These are phyloP conservation scores for Solanum stenotomum DNA, from an alignment of 257 asterid species.

Conservation along the genomic window DNA sequence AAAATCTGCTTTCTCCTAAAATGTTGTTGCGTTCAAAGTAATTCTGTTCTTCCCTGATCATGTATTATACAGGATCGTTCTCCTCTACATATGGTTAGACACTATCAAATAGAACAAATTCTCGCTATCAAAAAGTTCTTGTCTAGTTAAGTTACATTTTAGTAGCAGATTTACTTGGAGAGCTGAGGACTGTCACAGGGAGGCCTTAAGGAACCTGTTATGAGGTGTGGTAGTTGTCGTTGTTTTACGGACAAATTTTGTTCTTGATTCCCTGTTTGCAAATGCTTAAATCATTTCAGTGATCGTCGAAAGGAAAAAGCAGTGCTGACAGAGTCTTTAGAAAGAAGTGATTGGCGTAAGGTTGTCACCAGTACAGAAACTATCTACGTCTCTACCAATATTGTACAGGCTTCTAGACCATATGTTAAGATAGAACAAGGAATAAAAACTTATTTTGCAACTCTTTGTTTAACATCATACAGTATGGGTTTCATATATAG, in stretches of 20 bases:
- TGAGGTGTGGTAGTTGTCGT: neutral
- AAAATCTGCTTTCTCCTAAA: neutral
- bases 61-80: neutral
- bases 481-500: neutral
- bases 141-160: neutral
- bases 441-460: neutral
- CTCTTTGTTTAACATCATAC: neutral
- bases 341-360: neutral
- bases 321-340: neutral
- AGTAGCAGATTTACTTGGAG: neutral
- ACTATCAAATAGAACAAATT: neutral
- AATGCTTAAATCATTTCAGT: neutral
- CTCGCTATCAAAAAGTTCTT: neutral
- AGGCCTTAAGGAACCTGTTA: neutral
- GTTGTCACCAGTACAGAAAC: neutral
- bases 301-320: neutral
- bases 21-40: neutral
- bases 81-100: neutral
- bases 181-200: neutral
- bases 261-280: neutral
- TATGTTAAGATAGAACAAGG: neutral
- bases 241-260: neutral
- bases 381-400: neutral
- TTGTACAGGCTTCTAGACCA: neutral
- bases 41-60: neutral